These are phyloP conservation scores for Gossypium aridum DNA, from an alignment of 441 rosid genomes.

Conservation along the genomic window DNA sequence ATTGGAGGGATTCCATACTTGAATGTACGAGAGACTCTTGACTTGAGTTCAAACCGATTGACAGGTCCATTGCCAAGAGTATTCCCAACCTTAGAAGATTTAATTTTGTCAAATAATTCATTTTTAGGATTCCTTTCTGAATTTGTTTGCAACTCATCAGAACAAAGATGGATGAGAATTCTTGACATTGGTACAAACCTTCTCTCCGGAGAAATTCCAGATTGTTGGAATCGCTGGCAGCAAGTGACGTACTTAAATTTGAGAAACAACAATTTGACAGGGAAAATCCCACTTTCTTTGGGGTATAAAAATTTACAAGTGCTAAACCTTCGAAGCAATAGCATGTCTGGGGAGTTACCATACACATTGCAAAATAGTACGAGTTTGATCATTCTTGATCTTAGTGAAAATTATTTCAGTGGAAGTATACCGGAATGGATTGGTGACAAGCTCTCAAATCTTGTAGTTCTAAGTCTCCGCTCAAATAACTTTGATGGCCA, in stretches of 20 bases:
- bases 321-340: not conserved
- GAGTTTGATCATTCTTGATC: not conserved
- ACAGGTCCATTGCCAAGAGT: not conserved
- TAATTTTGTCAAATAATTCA: slow-evolving; percentile 11
- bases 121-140: slow-evolving; percentile 11
- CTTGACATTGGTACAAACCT: not conserved
- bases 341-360: not conserved
- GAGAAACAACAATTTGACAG: slow-evolving; percentile 3
- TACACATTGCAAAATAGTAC: not conserved
- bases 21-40: not conserved
- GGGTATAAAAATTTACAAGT: not conserved
- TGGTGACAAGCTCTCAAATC: not conserved
- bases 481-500: not conserved
- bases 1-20: not conserved
- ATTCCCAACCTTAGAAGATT: not conserved
- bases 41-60: slow-evolving; percentile 12
- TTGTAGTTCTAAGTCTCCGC: not conserved
- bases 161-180: not conserved
- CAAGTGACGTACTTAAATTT: not conserved
- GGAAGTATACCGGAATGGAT: slow-evolving; percentile 6
- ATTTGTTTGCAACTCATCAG: not conserved
- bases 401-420: slow-evolving; percentile 1
- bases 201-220: not conserved
- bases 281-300: not conserved
- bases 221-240: not conserved